A percentile compares a stretch with the other conserved stretches of the same genome.
Evolutionary conservation across 208 protist species (phyloP).

Genomic region (Wallacemonas rigidus): DNA sequence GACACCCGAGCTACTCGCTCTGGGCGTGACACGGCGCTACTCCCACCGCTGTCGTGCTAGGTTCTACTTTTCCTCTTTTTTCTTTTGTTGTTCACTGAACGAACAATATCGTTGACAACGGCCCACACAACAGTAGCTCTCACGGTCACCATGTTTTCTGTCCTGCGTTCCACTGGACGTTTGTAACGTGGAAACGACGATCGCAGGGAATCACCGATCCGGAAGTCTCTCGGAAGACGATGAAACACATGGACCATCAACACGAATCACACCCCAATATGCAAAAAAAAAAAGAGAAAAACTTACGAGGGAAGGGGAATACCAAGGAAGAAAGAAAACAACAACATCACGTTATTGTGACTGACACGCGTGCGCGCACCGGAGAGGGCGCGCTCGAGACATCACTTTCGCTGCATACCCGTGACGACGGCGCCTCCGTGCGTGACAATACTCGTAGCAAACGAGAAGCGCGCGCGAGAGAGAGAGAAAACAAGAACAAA

Average conservation of each 20-base stretch:
- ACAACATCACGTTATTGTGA: background rate
- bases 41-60: too few species aligned
- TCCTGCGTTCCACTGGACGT: background rate
- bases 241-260: background rate
- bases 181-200: background rate
- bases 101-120: background rate
- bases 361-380: too few species aligned
- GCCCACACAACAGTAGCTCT: background rate
- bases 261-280: background rate
- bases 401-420: too few species aligned
- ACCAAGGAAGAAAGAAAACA: background rate
- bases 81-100: background rate
- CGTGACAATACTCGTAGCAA: too few species aligned
- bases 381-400: too few species aligned
- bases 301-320: background rate
- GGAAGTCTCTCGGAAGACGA: background rate
- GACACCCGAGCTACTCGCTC: too few species aligned
- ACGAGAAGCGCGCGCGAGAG: too few species aligned
- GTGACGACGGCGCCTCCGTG: too few species aligned
- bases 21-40: too few species aligned
- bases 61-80: too few species aligned
- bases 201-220: too few species aligned
- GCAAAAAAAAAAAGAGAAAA: conserved; percentile 14
- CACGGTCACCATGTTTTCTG: background rate
- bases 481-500: too few species aligned